phyloP scores from a whole-genome alignment of 1,284 basidiomycete species.

The Exobasidium cylindrosporum region DNA sequence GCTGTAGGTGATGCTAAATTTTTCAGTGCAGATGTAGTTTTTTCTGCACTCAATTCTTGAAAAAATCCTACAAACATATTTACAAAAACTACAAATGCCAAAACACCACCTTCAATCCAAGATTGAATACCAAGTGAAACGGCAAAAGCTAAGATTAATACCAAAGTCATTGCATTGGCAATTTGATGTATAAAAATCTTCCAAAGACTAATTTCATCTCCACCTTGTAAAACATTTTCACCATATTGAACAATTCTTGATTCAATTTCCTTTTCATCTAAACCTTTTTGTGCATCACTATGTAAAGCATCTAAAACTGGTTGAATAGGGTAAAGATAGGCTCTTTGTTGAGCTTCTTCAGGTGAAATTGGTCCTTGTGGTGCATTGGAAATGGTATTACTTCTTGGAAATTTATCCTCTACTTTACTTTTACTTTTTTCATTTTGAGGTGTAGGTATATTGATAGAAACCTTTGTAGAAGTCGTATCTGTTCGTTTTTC shows the following conservation, averaged over 20 bases:
- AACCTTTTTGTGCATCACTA: conserved; percentile 18
- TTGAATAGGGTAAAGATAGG: conserved; percentile 18
- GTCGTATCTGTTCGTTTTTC: conserved; percentile 6
- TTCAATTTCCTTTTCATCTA: conserved; percentile 16
- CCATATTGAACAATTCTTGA: conserved; percentile 31
- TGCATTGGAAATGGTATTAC: conserved; percentile 8
- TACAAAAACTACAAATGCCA: conserved; percentile 65
- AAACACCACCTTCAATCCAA: conserved; percentile 67
- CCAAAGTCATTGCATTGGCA: conserved; percentile 54
- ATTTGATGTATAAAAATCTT: conserved; percentile 48
- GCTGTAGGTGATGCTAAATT: conserved; percentile 66
- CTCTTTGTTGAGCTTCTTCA: conserved; percentile 19
- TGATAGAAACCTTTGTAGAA: conserved; percentile 1
- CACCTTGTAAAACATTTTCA: conserved; percentile 46
- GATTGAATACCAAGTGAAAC: conserved; percentile 64
- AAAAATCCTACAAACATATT: conserved; percentile 60
- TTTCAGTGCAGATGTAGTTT: conserved; percentile 64
- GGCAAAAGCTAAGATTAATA: conserved; percentile 63
- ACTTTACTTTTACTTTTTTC: not conserved
- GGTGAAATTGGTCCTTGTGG: conserved; percentile 15
- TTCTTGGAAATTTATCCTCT: not conserved
- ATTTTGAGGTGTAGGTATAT: not conserved
- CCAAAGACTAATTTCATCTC: conserved; percentile 39
- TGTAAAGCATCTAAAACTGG: conserved; percentile 19
- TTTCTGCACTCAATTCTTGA: conserved; percentile 63